Conservation (phyloP, 2,329 filamentous ascomycete species). For the Exophiala viscosa region DNA sequence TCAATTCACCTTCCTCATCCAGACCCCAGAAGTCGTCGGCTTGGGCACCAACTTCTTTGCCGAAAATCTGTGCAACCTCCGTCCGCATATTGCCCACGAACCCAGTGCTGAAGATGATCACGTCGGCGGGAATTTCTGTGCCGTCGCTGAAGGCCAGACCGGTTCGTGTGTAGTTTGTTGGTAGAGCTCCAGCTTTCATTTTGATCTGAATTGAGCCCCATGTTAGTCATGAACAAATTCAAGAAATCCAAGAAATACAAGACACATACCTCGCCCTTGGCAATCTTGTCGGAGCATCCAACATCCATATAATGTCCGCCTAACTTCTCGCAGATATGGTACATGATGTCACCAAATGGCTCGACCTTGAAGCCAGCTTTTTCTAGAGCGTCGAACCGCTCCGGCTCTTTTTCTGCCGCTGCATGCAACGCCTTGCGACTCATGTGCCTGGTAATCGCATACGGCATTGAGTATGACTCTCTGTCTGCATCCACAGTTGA, state of each 20-base stretch:
- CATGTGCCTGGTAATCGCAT: conserved; percentile 31
- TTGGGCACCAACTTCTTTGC: conserved; percentile 38
- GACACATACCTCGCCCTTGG: conserved; percentile 34
- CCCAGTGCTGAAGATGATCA: conserved; percentile 48
- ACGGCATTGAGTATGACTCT: conserved; percentile 29
- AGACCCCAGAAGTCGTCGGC: conserved; percentile 46
- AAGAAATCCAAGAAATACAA: neutral
- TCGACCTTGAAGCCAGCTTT: conserved; percentile 43
- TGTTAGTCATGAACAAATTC: neutral
- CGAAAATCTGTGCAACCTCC: conserved; percentile 39
- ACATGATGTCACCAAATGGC: conserved; percentile 35
- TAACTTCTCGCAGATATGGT: conserved; percentile 40
- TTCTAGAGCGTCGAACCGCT: conserved; percentile 41
- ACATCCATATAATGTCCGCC: conserved; percentile 50
- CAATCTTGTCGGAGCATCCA: conserved; percentile 41
- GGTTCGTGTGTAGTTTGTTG: conserved; percentile 36
- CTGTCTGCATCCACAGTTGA: conserved; percentile 26
- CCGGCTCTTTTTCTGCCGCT: conserved; percentile 33
- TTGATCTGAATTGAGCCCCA: conserved; percentile 36
- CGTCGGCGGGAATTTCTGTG: conserved; percentile 41
- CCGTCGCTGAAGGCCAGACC: conserved; percentile 46
- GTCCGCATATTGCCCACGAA: conserved; percentile 44
- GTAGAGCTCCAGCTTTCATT: conserved; percentile 39
- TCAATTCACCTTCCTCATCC: conserved; percentile 47
- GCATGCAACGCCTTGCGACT: conserved; percentile 31